These are phyloP conservation scores for Myriosclerotinia scirpicola DNA, from an alignment of 2,329 filamentous ascomycete species.

Conservation along the genomic window DNA sequence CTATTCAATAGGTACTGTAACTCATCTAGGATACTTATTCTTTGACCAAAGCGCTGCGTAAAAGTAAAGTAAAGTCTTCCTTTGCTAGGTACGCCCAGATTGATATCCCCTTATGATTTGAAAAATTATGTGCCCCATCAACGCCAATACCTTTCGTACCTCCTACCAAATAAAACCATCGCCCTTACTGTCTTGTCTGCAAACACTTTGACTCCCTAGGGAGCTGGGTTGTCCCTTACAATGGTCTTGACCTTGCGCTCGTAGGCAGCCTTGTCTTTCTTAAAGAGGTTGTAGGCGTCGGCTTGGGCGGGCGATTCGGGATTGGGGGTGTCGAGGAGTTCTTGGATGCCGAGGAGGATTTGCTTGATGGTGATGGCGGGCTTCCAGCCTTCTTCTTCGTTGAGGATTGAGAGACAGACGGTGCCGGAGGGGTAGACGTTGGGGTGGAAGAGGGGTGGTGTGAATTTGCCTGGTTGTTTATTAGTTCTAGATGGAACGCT, in stretches of 20 bases:
- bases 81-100: conserved; percentile 15
- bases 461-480: conserved; percentile 73
- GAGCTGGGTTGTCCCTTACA: conserved; percentile 84
- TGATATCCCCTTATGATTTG: conserved; percentile 12
- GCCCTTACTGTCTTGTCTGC: not conserved
- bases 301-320: conserved; percentile 95
- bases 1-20: not conserved
- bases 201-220: conserved; percentile 45
- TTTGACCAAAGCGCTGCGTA: conserved; percentile 2
- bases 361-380: conserved; percentile 98
- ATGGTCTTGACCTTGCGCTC: conserved; percentile 84
- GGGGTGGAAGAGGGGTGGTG: conserved; percentile 92
- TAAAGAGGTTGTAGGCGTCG: conserved; percentile 95
- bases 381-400: conserved; percentile 98
- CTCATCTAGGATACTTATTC: conserved; percentile 11
- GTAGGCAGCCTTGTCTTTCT: conserved; percentile 83
- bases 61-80: conserved; percentile 13
- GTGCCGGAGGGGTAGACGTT: conserved; percentile 99
- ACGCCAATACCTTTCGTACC: conserved; percentile 13
- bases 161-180: conserved; percentile 1
- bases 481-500: conserved; percentile 31
- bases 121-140: conserved; percentile 15
- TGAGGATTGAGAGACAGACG: conserved; percentile 93
- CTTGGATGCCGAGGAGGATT: conserved; percentile 93
- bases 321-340: conserved; percentile 93